Conservation (phyloP, 2,329 filamentous ascomycete species). For the Cercospora brassicicola region DNA sequence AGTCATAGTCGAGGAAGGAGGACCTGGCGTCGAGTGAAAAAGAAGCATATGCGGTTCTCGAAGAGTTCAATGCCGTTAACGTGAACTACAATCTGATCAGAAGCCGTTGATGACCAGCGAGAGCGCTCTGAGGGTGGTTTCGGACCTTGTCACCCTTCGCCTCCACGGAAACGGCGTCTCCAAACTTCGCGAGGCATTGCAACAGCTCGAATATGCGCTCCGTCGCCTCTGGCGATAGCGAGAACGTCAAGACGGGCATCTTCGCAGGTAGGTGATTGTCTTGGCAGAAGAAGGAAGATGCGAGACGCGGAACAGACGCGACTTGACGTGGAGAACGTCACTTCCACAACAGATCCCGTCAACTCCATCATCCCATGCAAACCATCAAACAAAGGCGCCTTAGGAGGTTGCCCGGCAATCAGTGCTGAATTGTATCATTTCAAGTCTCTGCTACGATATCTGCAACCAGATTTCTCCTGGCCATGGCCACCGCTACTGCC, state of each 20-base stretch:
- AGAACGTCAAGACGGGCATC: slow-evolving; percentile 64
- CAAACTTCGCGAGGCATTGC: slow-evolving; percentile 74
- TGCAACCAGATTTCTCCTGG: background rate
- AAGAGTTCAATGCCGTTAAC: slow-evolving; percentile 74
- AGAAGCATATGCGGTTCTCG: slow-evolving; percentile 75
- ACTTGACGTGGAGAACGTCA: slow-evolving; percentile 10
- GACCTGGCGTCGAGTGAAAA: slow-evolving; percentile 65
- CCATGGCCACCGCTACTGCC: slow-evolving; percentile 18
- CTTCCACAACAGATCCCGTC: slow-evolving; percentile 10
- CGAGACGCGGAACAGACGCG: slow-evolving; percentile 14
- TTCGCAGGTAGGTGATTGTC: slow-evolving; percentile 8
- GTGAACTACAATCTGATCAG: slow-evolving; percentile 57
- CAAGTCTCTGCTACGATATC: background rate
- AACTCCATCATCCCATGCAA: slow-evolving; percentile 4
- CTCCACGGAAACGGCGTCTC: slow-evolving; percentile 74
- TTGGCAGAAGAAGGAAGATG: slow-evolving; percentile 1
- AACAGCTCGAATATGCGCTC: slow-evolving; percentile 70
- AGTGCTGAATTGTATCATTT: background rate
- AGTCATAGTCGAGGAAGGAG: slow-evolving; percentile 74
- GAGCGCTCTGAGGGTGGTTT: background rate
- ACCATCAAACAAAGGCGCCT: background rate
- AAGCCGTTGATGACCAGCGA: background rate
- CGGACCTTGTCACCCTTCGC: slow-evolving; percentile 66
- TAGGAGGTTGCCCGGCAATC: background rate
- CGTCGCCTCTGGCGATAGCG: slow-evolving; percentile 71